Evolutionary conservation across 352 stramenopile species (phyloP), one percentile per base, ranked within the genome.

Genomic region (Globisporangium alternatum): DNA sequence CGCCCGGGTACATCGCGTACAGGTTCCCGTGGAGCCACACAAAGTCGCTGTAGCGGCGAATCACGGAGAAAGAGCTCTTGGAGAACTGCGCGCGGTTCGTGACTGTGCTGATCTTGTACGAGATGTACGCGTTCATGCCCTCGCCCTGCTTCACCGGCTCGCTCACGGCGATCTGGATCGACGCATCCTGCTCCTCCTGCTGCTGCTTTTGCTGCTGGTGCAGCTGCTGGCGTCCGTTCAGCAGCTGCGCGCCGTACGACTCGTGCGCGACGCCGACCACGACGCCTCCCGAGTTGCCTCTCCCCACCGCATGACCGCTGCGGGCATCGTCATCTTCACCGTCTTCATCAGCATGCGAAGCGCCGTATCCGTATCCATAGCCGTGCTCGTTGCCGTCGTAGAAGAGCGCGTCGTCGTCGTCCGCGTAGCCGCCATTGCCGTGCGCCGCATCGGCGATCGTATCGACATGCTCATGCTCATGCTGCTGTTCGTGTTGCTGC

Each of bases 71-170:
- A 28, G 89, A 85, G 68, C 71, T 86, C 71, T 89, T 93, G 53
- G 88, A 77, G 67, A 95, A 95, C 70, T 95, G 88, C 25, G 84
- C 78, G 2, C 87, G 82, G 39, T 78, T 90, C 9, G 87, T 96
- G 5, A 22, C 68, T 0, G 82, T 96, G 51, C 71, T 81, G 72
- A 98, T 96, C 66, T 98, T 98, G 82, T 99, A 99, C 60, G 91
- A 98, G 51, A 98, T 98, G 73, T 98, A 99, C 61, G 97, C 95
- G 72, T 99, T 98, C 79, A 99, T 98, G 49, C 97, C 96, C 65
- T 99, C 97, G 37, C 88, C 86, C 64, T 98, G 94, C 72, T 98
- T 98, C 12, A 98, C 89, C 0, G 97, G 97, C 75, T 99, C 97
- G 22, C 88, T 96, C 12, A 99, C 96, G 0, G 80, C 74, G 65